Base-by-base conservation (phyloP, 306 rosid genomes). In the Malus asiatica region DNA sequence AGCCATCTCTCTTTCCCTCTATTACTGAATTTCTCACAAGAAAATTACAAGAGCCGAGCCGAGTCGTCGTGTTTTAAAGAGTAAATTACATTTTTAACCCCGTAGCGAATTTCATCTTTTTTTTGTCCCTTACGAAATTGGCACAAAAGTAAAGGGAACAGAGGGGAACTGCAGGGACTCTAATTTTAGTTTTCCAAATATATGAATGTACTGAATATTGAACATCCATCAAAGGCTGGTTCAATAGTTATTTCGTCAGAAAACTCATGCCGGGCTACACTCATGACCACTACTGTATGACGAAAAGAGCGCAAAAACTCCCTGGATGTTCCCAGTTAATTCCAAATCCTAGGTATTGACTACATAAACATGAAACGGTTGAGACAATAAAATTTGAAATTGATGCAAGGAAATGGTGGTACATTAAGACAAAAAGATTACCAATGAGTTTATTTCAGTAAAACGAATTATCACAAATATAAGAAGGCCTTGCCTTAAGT, bases 1-100 rank as follows among this genome's bases (percentile, higher is more conserved):
- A 83, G 98, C 96, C 98, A 95, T 92, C 82, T 13, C 38, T 16
- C 18, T 32, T 59, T 27, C 23, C 51, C 32, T 51, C 25, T 14
- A 73, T 60, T 61, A 30, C 70, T 42, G 66, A 62, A 29, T 45
- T 29, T 40, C 66, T 62, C n/a, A 44, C 22, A 5, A 27, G 22
- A 11, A 45, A 6, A 10, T 9, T 9, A 40, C 45, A 32, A 32
- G 3, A 55, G 51, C 45, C 45, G 14, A 46, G 13, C 60, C 38
- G 38, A 33, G 38, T 0, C 23, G 35, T 61, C 1, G 38, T 22
- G 15, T 14, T 45, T 23, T 53, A 5, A 48, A 48, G 53, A 45
- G 0, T 6, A 48, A 48, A 48, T 48, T 48, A 48, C 53, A 48
- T 48, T 48, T 48, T 48, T 48, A 16, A 5, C 53, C 53, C 53